These are phyloP conservation scores for Purshia tridentata DNA, from an alignment of 306 rosid genomes.

Conservation along the genomic window DNA sequence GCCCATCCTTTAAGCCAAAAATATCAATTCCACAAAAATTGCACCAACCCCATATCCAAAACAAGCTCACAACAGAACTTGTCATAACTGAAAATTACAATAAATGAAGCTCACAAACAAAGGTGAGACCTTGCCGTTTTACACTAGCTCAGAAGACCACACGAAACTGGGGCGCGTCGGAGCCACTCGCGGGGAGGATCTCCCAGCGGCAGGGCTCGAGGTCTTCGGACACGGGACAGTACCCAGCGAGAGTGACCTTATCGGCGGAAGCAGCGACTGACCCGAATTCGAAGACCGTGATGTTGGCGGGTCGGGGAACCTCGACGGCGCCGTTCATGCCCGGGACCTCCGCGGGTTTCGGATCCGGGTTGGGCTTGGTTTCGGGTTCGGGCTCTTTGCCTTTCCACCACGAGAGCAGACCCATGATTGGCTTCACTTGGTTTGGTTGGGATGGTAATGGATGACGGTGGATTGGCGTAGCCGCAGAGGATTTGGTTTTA, in stretches of 20 bases:
- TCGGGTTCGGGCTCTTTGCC: constrained; percentile 34
- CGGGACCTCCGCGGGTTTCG: constrained; percentile 38
- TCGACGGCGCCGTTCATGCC: constrained; percentile 88
- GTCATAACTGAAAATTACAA: not conserved
- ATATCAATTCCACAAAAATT: not conserved
- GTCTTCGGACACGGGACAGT: constrained; percentile 92
- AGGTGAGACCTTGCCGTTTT: not conserved
- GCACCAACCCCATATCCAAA: not conserved
- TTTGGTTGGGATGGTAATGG: no score
- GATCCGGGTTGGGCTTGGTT: constrained; percentile 16
- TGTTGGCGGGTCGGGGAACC: constrained; percentile 55
- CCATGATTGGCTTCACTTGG: constrained; percentile 39
- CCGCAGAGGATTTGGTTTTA: not conserved
- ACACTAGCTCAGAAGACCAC: constrained; percentile 53
- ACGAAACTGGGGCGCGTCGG: constrained; percentile 92
- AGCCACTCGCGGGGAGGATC: constrained; percentile 64
- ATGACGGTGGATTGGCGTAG: not conserved
- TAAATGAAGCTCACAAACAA: not conserved
- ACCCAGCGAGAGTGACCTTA: constrained; percentile 84
- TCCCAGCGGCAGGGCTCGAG: constrained; percentile 99
- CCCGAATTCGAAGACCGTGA: constrained; percentile 83
- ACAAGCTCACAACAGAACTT: not conserved
- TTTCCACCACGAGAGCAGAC: constrained; percentile 77
- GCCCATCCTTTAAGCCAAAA: not conserved
- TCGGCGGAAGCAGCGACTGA: constrained; percentile 69